These are phyloP conservation scores for Lactifluus rugatus DNA, from an alignment of 768 basidiomycete genomes.

Conservation along the genomic window DNA sequence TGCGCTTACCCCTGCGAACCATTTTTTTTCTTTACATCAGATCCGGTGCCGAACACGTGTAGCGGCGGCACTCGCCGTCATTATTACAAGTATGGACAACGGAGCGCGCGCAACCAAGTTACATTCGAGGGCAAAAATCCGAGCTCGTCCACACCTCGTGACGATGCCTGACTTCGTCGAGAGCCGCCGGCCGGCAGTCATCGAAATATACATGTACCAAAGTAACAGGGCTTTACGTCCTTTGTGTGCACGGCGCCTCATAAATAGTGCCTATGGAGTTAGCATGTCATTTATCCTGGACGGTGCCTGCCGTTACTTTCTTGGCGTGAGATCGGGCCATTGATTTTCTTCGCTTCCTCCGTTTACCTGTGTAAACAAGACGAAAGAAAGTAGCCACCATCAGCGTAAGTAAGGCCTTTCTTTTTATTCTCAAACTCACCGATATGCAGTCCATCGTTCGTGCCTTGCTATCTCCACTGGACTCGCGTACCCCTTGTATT, in stretches of 20 bases:
- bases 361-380: not conserved
- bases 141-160: not conserved
- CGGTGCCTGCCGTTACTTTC: not conserved
- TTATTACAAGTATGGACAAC: not conserved
- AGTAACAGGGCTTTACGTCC: conserved; percentile 2
- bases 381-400: not conserved
- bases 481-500: too few species aligned
- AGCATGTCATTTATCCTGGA: not conserved
- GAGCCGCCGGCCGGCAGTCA: not conserved
- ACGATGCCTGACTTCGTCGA: not conserved
- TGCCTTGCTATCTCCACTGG: not conserved
- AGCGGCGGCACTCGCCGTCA: not conserved
- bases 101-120: conserved; percentile 6
- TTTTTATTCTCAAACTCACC: not conserved
- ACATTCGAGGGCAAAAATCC: not conserved
- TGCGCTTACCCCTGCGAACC: not conserved
- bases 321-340: not conserved
- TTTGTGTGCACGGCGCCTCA: not conserved
- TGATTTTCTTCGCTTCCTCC: not conserved
- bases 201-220: not conserved
- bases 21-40: not conserved
- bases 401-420: not conserved
- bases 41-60: not conserved
- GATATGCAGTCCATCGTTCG: not conserved
- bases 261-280: not conserved